phyloP scores from a whole-genome alignment of 2,329 filamentous ascomycete species.

The Fusarium fracticaudum region DNA sequence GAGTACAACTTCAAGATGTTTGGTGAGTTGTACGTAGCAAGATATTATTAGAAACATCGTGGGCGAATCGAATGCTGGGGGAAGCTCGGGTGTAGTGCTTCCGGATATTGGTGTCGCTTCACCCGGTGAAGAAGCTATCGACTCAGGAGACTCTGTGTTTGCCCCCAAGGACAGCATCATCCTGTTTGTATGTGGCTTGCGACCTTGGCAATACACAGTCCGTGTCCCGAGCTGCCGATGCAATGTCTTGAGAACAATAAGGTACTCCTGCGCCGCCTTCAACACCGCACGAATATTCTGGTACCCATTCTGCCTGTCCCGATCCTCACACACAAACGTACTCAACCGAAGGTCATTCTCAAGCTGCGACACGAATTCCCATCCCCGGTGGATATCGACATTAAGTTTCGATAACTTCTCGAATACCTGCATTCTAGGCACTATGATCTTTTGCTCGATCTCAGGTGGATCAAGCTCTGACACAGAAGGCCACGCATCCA shows the following conservation, averaged over 20 bases:
- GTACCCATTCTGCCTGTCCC: conserved; percentile 26
- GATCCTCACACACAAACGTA: conserved; percentile 26
- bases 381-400: conserved; percentile 32
- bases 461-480: conserved; percentile 11
- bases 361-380: conserved; percentile 14
- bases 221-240: conserved; percentile 37
- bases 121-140: neutral
- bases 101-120: neutral
- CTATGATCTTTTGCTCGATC: conserved; percentile 7
- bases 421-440: conserved; percentile 25
- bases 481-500: conserved; percentile 34
- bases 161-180: conserved; percentile 1
- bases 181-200: conserved; percentile 4
- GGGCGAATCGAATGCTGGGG: conserved; percentile 36
- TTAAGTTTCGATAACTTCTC: conserved; percentile 37
- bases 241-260: conserved; percentile 38
- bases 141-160: conserved; percentile 1
- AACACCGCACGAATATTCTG: conserved; percentile 35
- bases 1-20: conserved; percentile 39
- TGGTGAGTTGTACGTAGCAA: conserved; percentile 43
- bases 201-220: neutral
- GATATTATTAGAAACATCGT: conserved; percentile 45
- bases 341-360: conserved; percentile 1
- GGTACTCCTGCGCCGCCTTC: conserved; percentile 39
- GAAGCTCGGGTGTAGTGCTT: neutral